Evolutionary conservation across 2,329 filamentous ascomycete species (phyloP).

Genomic region (Biscogniauxia sp.): DNA sequence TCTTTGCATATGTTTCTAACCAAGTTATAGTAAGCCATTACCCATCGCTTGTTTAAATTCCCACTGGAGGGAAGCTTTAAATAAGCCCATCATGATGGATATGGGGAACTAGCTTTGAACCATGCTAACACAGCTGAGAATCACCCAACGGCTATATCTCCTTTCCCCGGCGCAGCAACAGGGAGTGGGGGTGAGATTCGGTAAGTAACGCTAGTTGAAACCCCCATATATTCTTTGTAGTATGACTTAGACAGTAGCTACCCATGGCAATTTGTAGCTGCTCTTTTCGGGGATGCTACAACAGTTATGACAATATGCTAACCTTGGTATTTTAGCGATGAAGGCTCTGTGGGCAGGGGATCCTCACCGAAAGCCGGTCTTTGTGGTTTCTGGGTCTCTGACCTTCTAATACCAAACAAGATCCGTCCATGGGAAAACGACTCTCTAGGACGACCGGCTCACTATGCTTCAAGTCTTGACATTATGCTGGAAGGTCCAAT

Average conservation of each 20-base stretch:
- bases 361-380: conserved; percentile 92
- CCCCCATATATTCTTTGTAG: not conserved
- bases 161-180: conserved; percentile 78
- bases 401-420: conserved; percentile 83
- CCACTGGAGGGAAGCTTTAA: not conserved
- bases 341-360: conserved; percentile 89
- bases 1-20: not conserved
- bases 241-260: not conserved
- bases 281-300: not conserved
- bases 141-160: conserved; percentile 89
- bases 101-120: not conserved
- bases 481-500: conserved; percentile 98
- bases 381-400: conserved; percentile 91
- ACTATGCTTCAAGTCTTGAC: conserved; percentile 90
- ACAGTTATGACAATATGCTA: not conserved
- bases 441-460: conserved; percentile 74
- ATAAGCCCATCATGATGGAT: not conserved
- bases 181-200: conserved; percentile 78
- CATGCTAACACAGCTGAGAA: conserved; percentile 53
- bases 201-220: not conserved
- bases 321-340: conserved; percentile 54
- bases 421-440: conserved; percentile 87
- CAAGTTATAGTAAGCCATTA: not conserved
- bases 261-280: conserved; percentile 1
- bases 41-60: not conserved